Base-by-base conservation (phyloP, 352 stramenopile species). In the Phytopythium vexans region DNA sequence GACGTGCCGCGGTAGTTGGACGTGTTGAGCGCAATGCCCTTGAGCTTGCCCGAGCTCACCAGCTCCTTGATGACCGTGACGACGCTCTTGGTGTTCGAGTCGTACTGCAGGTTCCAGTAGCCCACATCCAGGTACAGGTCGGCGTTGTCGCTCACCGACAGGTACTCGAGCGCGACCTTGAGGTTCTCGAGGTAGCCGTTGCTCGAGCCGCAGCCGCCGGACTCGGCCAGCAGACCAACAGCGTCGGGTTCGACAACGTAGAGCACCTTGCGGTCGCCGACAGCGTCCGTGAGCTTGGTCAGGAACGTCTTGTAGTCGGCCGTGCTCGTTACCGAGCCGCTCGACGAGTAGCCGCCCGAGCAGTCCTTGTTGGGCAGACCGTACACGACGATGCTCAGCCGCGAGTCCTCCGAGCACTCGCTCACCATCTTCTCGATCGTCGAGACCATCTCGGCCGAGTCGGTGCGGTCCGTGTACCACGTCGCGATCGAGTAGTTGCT, bases 171-270 rank as follows among this genome's bases (percentile, higher is more conserved):
- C 4, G 79, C 79, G 3, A 60, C 63, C 41, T 73, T 63, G 35
- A 89, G 58, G 56, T 88, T 89, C 21, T 66, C 62, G 3, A 71
- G 50, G 55, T 89, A 89, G 0, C 68, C 70, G 6, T 71, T 62
- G 3, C 56, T 56, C 27, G 58, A 47, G 10, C 60, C 79, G 34
- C 77, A 89, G 27, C 65, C 64, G 16, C 47, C 64, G 39, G 12
- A 27, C 11, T 80, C 70, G 10, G 63, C 74, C 1, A 85, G 56
- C 8, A 88, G 58, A 1, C 79, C 74, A 14, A 86, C 66, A 3
- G 80, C 80, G 33, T 84, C 77, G 1, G 77, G 80, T 54, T 90
- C 80, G 11, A 90, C 67, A 14, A 90, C 62, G 59, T 87, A 87
- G 3, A 87, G 54, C 48, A 81, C 69, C 44, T 86, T 82, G 42